phyloP scores from a whole-genome alignment of 345 rosid species.

The Firmiana major region DNA sequence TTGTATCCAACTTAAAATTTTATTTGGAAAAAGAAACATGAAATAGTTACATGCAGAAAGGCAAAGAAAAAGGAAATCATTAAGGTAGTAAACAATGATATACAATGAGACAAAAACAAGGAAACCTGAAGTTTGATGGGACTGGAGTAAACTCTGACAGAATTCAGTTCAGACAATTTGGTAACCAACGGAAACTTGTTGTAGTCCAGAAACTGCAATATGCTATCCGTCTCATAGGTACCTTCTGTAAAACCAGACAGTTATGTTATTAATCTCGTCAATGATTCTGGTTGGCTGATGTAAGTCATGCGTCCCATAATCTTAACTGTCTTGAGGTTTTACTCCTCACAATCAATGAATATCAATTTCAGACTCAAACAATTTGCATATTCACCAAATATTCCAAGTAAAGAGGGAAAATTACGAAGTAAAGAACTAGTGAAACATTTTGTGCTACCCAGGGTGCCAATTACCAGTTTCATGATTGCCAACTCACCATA shows the following conservation, averaged over 20 bases:
- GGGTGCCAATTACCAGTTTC: background rate
- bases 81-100: background rate
- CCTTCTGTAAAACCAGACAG: slow-evolving; percentile 53
- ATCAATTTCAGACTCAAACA: background rate
- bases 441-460: background rate
- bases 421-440: background rate
- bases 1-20: background rate
- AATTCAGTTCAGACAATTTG: slow-evolving; percentile 64
- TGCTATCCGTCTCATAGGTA: slow-evolving; percentile 41
- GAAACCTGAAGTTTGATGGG: slow-evolving; percentile 76
- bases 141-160: slow-evolving; percentile 68
- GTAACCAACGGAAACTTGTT: slow-evolving; percentile 84
- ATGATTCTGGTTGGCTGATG: background rate
- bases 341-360: background rate
- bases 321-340: background rate
- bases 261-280: background rate
- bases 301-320: background rate
- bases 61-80: background rate
- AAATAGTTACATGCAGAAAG: background rate
- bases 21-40: background rate
- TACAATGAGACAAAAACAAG: slow-evolving; percentile 2
- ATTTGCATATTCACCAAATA: background rate
- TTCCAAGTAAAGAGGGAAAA: background rate
- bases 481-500: slow-evolving; percentile 35
- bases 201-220: slow-evolving; percentile 58